Evolutionary conservation across 2,329 filamentous ascomycete species (phyloP).

Genomic region (Arachnopeziza araneosa): DNA sequence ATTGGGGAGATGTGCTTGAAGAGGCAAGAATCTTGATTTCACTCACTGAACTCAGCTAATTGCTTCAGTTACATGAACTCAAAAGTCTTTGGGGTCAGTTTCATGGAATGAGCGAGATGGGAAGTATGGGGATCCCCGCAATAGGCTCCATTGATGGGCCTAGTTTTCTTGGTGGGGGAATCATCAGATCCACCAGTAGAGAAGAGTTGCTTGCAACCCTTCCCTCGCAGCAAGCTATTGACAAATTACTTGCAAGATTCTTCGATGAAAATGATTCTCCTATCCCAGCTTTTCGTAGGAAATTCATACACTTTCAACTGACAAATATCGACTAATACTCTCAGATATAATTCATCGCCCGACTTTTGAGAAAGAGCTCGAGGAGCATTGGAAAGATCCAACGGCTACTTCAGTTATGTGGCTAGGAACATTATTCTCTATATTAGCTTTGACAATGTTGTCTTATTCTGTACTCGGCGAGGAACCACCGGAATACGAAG

Average conservation of each 20-base stretch:
- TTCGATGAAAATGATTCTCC: conserved; percentile 71
- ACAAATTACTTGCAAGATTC: conserved; percentile 79
- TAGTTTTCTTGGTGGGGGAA: background rate
- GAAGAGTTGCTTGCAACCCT: conserved; percentile 74
- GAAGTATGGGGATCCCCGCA: background rate
- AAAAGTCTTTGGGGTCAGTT: conserved; percentile 3
- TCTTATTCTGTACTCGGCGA: conserved; percentile 70
- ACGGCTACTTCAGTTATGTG: conserved; percentile 67
- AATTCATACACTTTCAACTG: conserved; percentile 8
- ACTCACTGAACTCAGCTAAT: conserved; percentile 4
- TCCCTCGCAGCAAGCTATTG: conserved; percentile 70
- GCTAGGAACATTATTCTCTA: conserved; percentile 70
- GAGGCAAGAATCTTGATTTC: conserved; percentile 42
- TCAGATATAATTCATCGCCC: conserved; percentile 72
- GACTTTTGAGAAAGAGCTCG: conserved; percentile 57
- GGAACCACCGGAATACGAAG: conserved; percentile 70
- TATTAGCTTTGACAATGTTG: conserved; percentile 68
- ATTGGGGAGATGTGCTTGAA: conserved; percentile 72
- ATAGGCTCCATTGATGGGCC: background rate
- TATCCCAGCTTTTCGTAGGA: conserved; percentile 34
- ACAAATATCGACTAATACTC: conserved; percentile 6
- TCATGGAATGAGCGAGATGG: conserved; percentile 9
- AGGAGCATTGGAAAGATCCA: conserved; percentile 61
- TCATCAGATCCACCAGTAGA: conserved; percentile 34
- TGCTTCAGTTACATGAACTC: conserved; percentile 16